Percentiles rank a stretch among this genome's conserved stretches.
phyloP scores from a whole-genome alignment of 257 asterid genomes.

The Przewalskia tangutica region DNA sequence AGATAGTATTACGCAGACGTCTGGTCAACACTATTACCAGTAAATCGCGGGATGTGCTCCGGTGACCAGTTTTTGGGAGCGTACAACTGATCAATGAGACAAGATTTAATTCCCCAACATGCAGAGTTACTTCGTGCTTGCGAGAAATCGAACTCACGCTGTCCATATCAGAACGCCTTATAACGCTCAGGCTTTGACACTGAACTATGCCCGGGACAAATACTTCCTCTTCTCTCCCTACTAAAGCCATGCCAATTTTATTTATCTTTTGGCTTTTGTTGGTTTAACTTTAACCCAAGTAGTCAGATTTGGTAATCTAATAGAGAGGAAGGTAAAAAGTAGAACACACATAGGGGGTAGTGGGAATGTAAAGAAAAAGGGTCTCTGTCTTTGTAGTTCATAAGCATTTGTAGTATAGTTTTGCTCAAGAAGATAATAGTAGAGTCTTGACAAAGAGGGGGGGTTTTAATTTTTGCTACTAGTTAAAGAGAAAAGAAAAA shows the following conservation, averaged over 20 bases:
- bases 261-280: constrained; percentile 6
- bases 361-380: constrained; percentile 24
- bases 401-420: constrained; percentile 13
- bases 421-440: constrained; percentile 16
- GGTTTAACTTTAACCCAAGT: constrained; percentile 32
- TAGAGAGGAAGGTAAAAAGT: constrained; percentile 3
- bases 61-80: too few species aligned
- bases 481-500: constrained; percentile 4
- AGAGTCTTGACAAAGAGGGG: not conserved
- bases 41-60: too few species aligned
- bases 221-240: not conserved
- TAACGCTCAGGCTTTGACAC: too few species aligned
- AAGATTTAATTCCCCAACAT: too few species aligned
- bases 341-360: not conserved
- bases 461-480: not conserved
- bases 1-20: too few species aligned
- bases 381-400: constrained; percentile 27
- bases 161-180: too few species aligned
- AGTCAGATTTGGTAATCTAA: constrained; percentile 25
- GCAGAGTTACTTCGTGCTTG: too few species aligned
- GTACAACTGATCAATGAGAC: too few species aligned
- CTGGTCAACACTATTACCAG: too few species aligned
- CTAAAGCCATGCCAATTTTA: not conserved
- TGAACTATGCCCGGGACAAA: too few species aligned
- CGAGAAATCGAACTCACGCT: too few species aligned